Conservation (phyloP, 768 basidiomycete genomes). For the Dentipellis sp. region DNA sequence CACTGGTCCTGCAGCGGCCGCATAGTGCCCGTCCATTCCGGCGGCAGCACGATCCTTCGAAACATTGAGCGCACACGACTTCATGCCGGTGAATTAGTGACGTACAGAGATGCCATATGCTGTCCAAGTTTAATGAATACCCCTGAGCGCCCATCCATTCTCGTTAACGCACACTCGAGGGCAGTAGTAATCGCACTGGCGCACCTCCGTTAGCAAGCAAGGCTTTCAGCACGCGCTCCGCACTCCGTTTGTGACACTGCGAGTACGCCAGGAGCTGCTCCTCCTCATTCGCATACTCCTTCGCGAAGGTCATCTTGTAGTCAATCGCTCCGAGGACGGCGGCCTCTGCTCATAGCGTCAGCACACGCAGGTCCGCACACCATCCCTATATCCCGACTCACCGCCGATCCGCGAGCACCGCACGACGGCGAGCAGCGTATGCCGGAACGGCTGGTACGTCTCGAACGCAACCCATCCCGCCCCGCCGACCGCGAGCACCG, state of each 20-base stretch:
- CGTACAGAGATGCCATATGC: constrained; percentile 64
- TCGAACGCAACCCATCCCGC: constrained; percentile 46
- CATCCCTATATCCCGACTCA: constrained; percentile 25
- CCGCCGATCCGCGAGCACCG: constrained; percentile 77
- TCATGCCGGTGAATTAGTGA: constrained; percentile 5
- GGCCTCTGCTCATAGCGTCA: constrained; percentile 33
- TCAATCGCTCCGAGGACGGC: constrained; percentile 57
- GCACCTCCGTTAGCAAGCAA: constrained; percentile 81
- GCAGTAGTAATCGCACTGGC: constrained; percentile 14
- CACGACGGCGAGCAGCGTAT: constrained; percentile 60
- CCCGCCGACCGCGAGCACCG: constrained; percentile 24
- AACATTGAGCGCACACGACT: constrained; percentile 17
- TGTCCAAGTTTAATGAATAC: constrained; percentile 90
- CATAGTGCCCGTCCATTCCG: constrained; percentile 55
- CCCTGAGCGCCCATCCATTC: constrained; percentile 29
- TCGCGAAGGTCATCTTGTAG: constrained; percentile 61
- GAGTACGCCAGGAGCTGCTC: constrained; percentile 50
- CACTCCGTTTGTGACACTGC: constrained; percentile 78
- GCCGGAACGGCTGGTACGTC: constrained; percentile 63
- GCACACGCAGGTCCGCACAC: background rate
- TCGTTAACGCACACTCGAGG: background rate
- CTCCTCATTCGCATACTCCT: constrained; percentile 39
- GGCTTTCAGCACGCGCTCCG: constrained; percentile 69
- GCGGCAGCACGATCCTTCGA: constrained; percentile 42
- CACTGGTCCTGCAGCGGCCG: constrained; percentile 83